These are phyloP conservation scores for Talaromyces verruculosus DNA, from an alignment of 2,329 filamentous ascomycete genomes.

Conservation along the genomic window DNA sequence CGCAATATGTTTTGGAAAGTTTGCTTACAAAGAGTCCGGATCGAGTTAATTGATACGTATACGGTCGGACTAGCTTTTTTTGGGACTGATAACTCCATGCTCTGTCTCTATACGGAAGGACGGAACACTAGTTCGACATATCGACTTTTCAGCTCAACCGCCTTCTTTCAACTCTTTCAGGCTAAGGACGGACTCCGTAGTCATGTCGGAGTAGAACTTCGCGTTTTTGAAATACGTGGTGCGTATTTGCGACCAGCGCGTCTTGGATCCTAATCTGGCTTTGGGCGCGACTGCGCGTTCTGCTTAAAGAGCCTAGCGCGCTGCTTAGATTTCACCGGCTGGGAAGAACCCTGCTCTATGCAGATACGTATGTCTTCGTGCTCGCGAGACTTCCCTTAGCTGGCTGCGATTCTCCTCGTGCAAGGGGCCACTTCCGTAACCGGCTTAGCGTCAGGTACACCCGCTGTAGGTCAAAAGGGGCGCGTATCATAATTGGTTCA, in stretches of 20 bases:
- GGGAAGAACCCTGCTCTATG: not conserved
- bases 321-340: not conserved
- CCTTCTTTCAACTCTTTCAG: not conserved
- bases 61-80: not conserved
- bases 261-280: not conserved
- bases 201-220: not conserved
- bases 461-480: slow-evolving; percentile 4
- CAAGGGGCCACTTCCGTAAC: not conserved
- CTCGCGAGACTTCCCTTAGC: not conserved
- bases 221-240: not conserved
- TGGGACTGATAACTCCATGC: not conserved
- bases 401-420: not conserved
- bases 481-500: not conserved
- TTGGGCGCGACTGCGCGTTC: not conserved
- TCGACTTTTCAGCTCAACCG: not conserved
- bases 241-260: not conserved
- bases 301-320: not conserved
- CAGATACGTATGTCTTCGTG: not conserved
- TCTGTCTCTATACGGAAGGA: not conserved
- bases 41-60: not conserved
- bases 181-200: not conserved
- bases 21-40: not conserved
- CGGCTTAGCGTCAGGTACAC: not conserved
- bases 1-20: not conserved
- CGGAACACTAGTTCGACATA: not conserved